Base-by-base conservation (phyloP, 352 stramenopile genomes). In the Phytophthora uliginosa region DNA sequence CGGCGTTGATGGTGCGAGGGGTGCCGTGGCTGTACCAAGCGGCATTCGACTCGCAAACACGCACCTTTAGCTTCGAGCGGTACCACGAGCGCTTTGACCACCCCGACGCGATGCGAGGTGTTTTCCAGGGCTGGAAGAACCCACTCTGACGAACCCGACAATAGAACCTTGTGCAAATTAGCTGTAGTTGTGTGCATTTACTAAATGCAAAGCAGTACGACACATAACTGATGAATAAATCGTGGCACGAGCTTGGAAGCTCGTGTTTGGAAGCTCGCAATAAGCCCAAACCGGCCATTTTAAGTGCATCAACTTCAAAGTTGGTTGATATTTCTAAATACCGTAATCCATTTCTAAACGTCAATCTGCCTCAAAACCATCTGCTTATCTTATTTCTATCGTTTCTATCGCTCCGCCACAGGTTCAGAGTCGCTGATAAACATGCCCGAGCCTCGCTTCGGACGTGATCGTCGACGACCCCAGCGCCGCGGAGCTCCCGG, bases 21-120 rank as follows among this genome's bases (percentile, higher is more conserved):
- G 83, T 93, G 40, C 86, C 86, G 4, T 92, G 79, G 73, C 78
- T 94, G 63, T 89, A 78, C 20, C 81, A 78, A 33, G 69, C 88
- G 1, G 75, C 61, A 13, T 71, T 84, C 45, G 74, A 93, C 51
- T 34, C 54, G 1, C 48, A 61, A 51, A 61, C 66, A 7, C 75
- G 76, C 15, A 57, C 9, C 4, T 73, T 82, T 34, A 56, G 33
- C 3, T 79, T 70, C 18, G 59, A 66, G 26, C 74, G 71, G 26
- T 52, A 71, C 1, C 31, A 38, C 6, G 74, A 68, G 36, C 74
- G 70, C 17, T 77, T 82, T 20, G 62, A 76, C 55, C 28, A 34
- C 42, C 74, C 74, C 15, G 66, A 77, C 4, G 36, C 57, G 0
- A 22, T 82, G 18, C 71, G 63, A 61, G 71, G 71, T 2, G 56